Evolutionary conservation across 352 stramenopile species (phyloP).

Genomic region (Pythium diclinum): DNA sequence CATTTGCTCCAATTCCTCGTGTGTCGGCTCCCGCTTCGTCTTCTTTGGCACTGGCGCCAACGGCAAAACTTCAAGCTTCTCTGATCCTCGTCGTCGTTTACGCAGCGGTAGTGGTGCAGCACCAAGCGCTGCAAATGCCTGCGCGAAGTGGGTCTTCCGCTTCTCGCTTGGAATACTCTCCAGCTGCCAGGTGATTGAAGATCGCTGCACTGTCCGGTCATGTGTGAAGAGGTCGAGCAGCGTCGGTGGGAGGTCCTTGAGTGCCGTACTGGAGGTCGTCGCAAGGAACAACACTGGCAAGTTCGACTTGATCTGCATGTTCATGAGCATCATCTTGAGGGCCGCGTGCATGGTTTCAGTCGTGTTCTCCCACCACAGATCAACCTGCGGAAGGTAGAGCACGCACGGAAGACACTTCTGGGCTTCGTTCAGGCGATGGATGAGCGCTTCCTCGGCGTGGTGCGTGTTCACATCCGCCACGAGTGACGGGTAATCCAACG

Average conservation of each 20-base stretch:
- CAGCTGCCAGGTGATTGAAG: conserved; percentile 49
- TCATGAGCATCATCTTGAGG: conserved; percentile 81
- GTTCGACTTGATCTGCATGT: conserved; percentile 63
- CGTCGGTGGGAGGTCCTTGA: conserved; percentile 39
- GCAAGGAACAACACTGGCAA: conserved; percentile 79
- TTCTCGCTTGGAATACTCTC: conserved; percentile 26
- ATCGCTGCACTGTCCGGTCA: conserved; percentile 37
- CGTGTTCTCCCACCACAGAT: conserved; percentile 77
- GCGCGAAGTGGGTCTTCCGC: conserved; percentile 55
- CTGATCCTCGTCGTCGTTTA: conserved; percentile 15
- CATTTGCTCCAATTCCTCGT: conserved; percentile 40
- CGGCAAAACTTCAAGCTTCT: conserved; percentile 53
- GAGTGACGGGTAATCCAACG: conserved; percentile 75
- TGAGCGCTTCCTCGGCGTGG: conserved; percentile 71
- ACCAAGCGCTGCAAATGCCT: conserved; percentile 55
- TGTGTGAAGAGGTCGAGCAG: conserved; percentile 60
- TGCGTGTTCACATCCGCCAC: conserved; percentile 68
- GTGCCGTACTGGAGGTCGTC: conserved; percentile 41
- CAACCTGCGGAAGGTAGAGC: conserved; percentile 70
- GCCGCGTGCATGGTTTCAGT: conserved; percentile 67
- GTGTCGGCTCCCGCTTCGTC: conserved; percentile 28
- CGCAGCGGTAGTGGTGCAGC: conserved; percentile 37
- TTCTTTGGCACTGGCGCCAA: conserved; percentile 48
- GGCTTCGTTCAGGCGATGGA: conserved; percentile 64
- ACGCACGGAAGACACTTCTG: conserved; percentile 78